Evolutionary conservation across 495 filamentous ascomycete species (phyloP).

Genomic region (Hypoxylon fragiforme): DNA sequence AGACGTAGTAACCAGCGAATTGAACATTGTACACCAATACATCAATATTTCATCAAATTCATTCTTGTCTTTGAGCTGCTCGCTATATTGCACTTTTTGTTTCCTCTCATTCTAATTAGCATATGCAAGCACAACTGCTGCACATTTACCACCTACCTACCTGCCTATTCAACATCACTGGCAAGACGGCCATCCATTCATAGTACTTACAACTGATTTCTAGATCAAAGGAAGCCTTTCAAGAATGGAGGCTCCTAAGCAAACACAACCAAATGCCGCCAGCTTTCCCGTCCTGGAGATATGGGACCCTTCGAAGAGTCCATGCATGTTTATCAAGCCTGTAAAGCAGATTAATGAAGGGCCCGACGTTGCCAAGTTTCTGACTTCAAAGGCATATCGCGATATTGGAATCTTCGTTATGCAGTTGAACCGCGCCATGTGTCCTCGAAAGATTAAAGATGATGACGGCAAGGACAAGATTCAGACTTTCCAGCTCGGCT

Average conservation of each 20-base stretch:
- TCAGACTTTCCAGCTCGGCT: slow-evolving; percentile 54
- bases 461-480: slow-evolving; percentile 38
- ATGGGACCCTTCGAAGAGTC: slow-evolving; percentile 36
- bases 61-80: too few relatives aligned
- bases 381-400: slow-evolving; percentile 75
- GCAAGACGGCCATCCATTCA: too few relatives aligned
- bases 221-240: not conserved
- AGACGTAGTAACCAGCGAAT: too few relatives aligned
- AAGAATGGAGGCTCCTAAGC: slow-evolving; percentile 27
- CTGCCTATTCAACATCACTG: too few relatives aligned
- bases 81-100: too few relatives aligned
- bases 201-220: too few relatives aligned
- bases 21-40: too few relatives aligned
- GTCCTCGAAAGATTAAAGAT: slow-evolving; percentile 58
- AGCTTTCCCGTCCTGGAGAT: slow-evolving; percentile 39
- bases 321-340: slow-evolving; percentile 57
- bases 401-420: slow-evolving; percentile 85
- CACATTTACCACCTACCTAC: too few relatives aligned
- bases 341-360: slow-evolving; percentile 80
- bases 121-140: too few relatives aligned
- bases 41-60: too few relatives aligned
- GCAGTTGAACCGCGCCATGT: slow-evolving; percentile 87
- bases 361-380: slow-evolving; percentile 75
- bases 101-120: too few relatives aligned
- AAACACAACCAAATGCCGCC: slow-evolving; percentile 1